Evolutionary conservation across 495 filamentous ascomycete genomes (phyloP), one percentile per base, ranked within the genome.

Genomic region (Aspergillus sclerotioniger): DNA sequence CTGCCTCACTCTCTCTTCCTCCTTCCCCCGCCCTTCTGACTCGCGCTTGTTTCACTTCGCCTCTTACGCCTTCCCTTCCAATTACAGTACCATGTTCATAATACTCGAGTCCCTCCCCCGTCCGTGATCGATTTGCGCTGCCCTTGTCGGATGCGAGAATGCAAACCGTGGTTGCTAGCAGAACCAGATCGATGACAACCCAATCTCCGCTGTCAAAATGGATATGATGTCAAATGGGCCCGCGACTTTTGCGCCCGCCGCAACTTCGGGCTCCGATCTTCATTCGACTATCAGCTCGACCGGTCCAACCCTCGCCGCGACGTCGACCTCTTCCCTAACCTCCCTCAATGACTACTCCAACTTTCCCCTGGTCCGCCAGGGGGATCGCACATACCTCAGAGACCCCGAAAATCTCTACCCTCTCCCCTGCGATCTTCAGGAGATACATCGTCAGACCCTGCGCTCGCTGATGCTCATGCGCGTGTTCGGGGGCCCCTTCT

Each of bases 391-490:
- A 37, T 96, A 90, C 70, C 81, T 95, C 59, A 84, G 88, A 60
- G 91, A 96, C 64, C 79, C 82, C 20, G 82, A 85, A 13, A 76
- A 88, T 43, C 67, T 85, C 12, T 96, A 98, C 63, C 91, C 90
- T 33, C 76, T 98, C 15, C 93, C 93, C 56, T 89, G 90, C 73
- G 93, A 96, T 76, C 81, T 96, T 31, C 77, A 85, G 50, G 93
- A 96, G 72, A 80, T 96, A 58, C 91, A 96, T 68, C 81, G 92
- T 44, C 93, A 98, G 69, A 90, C 84, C 55, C 79, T 96, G 54
- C 84, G 90, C 57, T 94, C 92, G 9, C 77, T 92, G 59, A 84
- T 96, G 64, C 79, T 91, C 49, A 83, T 89, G 60, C 85, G 89
- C 68, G 84, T 96, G 21, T 90, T 91, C 59, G 91, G 91, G 47